phyloP scores from a whole-genome alignment of 208 protist species.

The Acanthamoeba triangularis region DNA sequence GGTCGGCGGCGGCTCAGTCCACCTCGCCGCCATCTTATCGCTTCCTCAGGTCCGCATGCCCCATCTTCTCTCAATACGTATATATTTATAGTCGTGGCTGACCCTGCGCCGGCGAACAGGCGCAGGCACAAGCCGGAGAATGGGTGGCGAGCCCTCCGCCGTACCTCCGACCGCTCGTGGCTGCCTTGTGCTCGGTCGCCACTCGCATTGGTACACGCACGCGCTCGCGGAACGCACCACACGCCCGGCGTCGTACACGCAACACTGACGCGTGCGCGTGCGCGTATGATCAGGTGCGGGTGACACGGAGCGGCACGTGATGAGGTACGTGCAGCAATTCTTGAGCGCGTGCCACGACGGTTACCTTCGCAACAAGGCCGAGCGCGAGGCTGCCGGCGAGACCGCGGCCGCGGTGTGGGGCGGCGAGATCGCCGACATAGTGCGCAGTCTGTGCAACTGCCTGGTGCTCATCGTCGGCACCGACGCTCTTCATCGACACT shows the following conservation, averaged over 20 bases:
- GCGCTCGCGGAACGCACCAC: not conserved
- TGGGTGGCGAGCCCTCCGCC: constrained; percentile 4
- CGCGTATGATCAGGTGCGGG: not conserved
- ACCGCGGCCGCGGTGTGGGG: not conserved
- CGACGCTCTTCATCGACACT: constrained; percentile 37
- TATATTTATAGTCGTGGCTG: not conserved
- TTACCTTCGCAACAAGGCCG: constrained; percentile 33
- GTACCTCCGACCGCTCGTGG: not conserved
- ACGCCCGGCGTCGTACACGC: not conserved
- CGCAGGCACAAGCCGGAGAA: not conserved
- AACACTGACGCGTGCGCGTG: too few relatives aligned
- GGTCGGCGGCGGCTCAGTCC: constrained; percentile 7
- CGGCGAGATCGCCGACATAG: constrained; percentile 39
- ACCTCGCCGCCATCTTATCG: not conserved
- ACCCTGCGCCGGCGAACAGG: not conserved
- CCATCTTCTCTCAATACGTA: too few relatives aligned
- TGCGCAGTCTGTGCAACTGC: constrained; percentile 33
- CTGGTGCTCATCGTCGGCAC: constrained; percentile 1
- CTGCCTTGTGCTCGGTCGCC: not conserved
- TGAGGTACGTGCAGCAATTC: constrained; percentile 37
- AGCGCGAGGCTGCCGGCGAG: constrained; percentile 9
- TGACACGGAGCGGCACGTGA: constrained; percentile 4
- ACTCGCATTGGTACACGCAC: constrained; percentile 12
- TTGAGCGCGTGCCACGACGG: constrained; percentile 15
- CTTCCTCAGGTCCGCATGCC: not conserved